Percentiles rank a stretch among this genome's conserved stretches.
Evolutionary conservation across 2,329 filamentous ascomycete species (phyloP).

Genomic region (Trichoderma atroviride): DNA sequence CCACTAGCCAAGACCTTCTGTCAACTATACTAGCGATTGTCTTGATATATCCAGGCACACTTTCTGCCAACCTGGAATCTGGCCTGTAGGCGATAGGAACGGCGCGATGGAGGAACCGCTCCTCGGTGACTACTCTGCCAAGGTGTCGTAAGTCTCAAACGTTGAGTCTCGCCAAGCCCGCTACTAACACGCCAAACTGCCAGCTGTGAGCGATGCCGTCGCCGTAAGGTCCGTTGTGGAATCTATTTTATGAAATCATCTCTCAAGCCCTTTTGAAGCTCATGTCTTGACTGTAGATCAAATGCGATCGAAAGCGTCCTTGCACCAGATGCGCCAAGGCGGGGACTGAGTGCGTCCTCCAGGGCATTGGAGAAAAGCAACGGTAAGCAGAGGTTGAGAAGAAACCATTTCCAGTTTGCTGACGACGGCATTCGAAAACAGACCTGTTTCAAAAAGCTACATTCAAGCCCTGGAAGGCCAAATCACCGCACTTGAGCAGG

Average conservation of each 20-base stretch:
- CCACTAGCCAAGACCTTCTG: not conserved
- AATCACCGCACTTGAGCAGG: constrained; percentile 48
- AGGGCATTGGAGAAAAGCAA: constrained; percentile 47
- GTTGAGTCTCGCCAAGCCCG: not conserved
- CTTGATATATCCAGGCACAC: not conserved
- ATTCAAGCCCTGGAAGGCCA: constrained; percentile 52
- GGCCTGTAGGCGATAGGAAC: not conserved
- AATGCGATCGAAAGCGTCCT: constrained; percentile 55
- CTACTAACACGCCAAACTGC: not conserved
- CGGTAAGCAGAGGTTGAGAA: constrained; percentile 35
- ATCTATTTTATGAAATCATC: not conserved
- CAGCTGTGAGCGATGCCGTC: constrained; percentile 49
- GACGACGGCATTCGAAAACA: constrained; percentile 29
- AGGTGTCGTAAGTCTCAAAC: constrained; percentile 39
- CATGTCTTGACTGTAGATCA: constrained; percentile 43
- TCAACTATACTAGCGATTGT: not conserved
- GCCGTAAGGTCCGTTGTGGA: constrained; percentile 43
- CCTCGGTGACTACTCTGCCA: constrained; percentile 41
- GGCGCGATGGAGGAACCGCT: constrained; percentile 40
- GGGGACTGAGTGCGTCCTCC: constrained; percentile 45
- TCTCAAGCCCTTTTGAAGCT: constrained; percentile 32
- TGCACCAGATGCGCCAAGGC: constrained; percentile 53
- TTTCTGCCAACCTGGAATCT: not conserved
- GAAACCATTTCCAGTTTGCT: not conserved
- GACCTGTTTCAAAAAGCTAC: constrained; percentile 49